These are phyloP conservation scores for Pseudogymnoascus sp. DNA, from an alignment of 2,329 filamentous ascomycete genomes.

Conservation along the genomic window DNA sequence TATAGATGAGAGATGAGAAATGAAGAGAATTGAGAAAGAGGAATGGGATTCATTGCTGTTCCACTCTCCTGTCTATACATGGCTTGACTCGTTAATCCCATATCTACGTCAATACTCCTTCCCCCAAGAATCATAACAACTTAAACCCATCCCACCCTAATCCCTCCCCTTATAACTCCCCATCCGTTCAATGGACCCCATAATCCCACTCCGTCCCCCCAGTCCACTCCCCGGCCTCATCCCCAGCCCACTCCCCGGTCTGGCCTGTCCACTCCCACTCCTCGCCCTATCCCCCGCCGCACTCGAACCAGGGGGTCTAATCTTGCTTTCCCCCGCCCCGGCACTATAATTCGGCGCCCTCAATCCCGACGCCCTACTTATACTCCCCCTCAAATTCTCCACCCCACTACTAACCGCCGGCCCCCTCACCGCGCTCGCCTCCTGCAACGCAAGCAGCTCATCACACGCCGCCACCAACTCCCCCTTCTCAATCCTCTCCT, in stretches of 20 bases:
- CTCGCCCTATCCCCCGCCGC: constrained; percentile 24
- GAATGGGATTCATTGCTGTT: background rate
- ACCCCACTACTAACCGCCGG: constrained; percentile 30
- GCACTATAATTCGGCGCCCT: constrained; percentile 41
- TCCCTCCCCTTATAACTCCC: constrained; percentile 43
- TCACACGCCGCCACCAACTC: constrained; percentile 74
- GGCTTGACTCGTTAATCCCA: background rate
- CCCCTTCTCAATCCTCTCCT: constrained; percentile 73
- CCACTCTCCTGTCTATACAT: constrained; percentile 8
- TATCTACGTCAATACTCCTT: background rate
- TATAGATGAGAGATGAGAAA: background rate
- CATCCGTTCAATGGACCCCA: constrained; percentile 86
- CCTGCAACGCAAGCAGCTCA: constrained; percentile 69
- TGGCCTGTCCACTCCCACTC: constrained; percentile 30
- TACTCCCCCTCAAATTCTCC: constrained; percentile 45
- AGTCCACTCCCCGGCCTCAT: constrained; percentile 25
- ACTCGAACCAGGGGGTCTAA: constrained; percentile 30
- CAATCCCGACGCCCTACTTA: constrained; percentile 48
- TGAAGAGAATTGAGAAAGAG: background rate
- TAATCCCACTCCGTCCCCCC: constrained; percentile 57
- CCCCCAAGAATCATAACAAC: background rate
- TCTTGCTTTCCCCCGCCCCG: constrained; percentile 37
- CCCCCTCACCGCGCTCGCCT: constrained; percentile 28
- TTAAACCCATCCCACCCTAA: background rate
- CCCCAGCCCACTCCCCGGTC: constrained; percentile 28